Percentiles rank a stretch among this genome's conserved stretches.
Evolutionary conservation across 139 green algal species (phyloP).

Genomic region (Chlamydomonas eustigma): DNA sequence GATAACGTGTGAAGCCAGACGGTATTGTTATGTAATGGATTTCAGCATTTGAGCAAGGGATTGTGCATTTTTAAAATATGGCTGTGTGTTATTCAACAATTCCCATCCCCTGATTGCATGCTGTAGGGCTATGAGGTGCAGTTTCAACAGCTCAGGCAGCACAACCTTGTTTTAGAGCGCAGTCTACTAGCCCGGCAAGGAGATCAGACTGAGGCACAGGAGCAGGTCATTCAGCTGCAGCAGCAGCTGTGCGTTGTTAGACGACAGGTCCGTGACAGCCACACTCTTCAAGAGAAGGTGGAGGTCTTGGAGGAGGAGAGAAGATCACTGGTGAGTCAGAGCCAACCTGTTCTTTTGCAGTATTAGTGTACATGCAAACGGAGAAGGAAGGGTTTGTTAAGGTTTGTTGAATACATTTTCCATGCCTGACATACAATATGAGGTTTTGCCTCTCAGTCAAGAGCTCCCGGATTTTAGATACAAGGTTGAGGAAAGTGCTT

Average conservation of each 20-base stretch:
- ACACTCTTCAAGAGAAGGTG: neutral
- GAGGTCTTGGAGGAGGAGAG: neutral
- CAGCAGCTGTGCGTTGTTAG: neutral
- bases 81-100: neutral
- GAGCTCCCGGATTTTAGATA: too few species aligned
- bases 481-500: too few species aligned
- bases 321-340: neutral
- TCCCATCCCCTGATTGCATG: neutral
- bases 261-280: neutral
- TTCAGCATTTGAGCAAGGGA: neutral
- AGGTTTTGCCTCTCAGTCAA: too few species aligned
- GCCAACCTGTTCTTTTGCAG: too few species aligned
- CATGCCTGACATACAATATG: too few species aligned
- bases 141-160: neutral
- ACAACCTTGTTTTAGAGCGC: neutral
- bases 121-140: neutral
- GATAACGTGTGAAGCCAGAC: too few species aligned
- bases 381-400: too few species aligned
- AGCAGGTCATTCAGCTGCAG: neutral
- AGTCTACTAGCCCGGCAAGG: neutral
- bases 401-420: too few species aligned
- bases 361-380: too few species aligned
- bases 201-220: neutral
- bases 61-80: neutral
- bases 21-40: too few species aligned